These are phyloP conservation scores for Leucosporidium creatinivorum DNA, from an alignment of 768 basidiomycete genomes.

Conservation along the genomic window DNA sequence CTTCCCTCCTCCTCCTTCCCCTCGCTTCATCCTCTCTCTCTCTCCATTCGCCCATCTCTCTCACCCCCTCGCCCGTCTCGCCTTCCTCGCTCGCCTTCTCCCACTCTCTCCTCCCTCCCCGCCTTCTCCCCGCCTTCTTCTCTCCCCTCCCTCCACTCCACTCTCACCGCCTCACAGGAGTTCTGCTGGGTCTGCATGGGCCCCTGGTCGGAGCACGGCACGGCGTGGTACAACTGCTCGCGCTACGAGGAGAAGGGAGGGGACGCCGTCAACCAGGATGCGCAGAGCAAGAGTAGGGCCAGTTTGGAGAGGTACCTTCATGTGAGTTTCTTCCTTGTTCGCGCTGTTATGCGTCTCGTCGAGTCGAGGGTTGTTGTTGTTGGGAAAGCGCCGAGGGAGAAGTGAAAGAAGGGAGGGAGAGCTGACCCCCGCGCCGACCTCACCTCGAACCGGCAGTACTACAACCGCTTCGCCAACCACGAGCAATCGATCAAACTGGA, in stretches of 20 bases:
- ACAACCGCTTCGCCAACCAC: slow-evolving; percentile 99
- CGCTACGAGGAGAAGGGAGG: slow-evolving; percentile 81
- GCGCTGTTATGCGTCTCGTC: no score
- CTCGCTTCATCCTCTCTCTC: no score
- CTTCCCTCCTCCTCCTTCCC: no score
- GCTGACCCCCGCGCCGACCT: not conserved
- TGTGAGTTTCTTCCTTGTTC: slow-evolving; percentile 55
- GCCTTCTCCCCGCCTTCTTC: no score
- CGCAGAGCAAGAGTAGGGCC: slow-evolving; percentile 80
- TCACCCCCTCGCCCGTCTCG: no score
- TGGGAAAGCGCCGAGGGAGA: no score
- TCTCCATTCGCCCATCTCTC: no score
- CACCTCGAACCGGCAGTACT: slow-evolving; percentile 58
- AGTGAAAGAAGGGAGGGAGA: not conserved
- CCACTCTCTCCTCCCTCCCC: not conserved
- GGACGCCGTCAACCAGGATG: slow-evolving; percentile 73
- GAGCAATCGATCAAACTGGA: slow-evolving; percentile 98
- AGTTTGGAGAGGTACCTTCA: slow-evolving; percentile 93
- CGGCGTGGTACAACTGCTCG: slow-evolving; percentile 96
- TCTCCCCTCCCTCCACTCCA: no score
- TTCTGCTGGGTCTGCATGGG: slow-evolving; percentile 99
- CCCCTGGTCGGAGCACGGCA: slow-evolving; percentile 95
- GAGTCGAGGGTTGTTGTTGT: no score
- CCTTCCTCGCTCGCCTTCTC: no score
- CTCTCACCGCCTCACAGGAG: slow-evolving; percentile 30